Evolutionary conservation across 2,329 filamentous ascomycete species (phyloP), one percentile per base, ranked within the genome.

Genomic region (Phoma sp.): DNA sequence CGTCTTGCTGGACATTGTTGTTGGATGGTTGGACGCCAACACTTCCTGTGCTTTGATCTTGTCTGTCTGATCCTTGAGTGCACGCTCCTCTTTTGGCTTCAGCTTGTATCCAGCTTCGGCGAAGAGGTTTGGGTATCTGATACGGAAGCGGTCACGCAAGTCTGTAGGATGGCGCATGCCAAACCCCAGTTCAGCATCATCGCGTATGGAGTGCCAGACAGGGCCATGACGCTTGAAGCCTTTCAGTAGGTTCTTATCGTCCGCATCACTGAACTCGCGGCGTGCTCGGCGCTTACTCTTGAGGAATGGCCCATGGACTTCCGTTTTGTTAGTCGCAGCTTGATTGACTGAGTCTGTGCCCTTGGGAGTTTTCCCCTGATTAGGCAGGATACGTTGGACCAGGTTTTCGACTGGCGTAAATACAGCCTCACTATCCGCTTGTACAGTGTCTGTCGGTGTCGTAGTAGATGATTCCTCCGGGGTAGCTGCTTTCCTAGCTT

Each of bases 81-180:
- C 50, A 15, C 46, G 39, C 48, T 70, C 62, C 17, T 69, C 56
- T 37, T 74, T 71, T 5, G 65, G 53, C 43, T 75, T 74, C 25
- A 75, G 61, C 42, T 76, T 78, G 40, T 76, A 74, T 5, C 80
- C 80, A n/a, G 77, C 76, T 46, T 76, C 73, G 11, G 77, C 78
- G 64, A 86, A 88, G 15, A 80, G 76, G 25, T 85, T 78, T 0
- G 85, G 84, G 60, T 82, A 87, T 26, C 80, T 79, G 7, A 83
- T 85, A 14, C 85, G 78, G 59, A 88, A 85, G 4, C 85, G 81
- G 66, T 88, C 86, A 26, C 86, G 78, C 12, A 88, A 66, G 62
- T 88, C 85, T 2, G 84, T 86, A 1, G 73, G 62, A 37, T 80
- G 80, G 34, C 85, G 78, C 59, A 80, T 76, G 9, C 69, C 65